These are phyloP conservation scores for Vigna nakashimae DNA, from an alignment of 306 rosid genomes.

Conservation along the genomic window DNA sequence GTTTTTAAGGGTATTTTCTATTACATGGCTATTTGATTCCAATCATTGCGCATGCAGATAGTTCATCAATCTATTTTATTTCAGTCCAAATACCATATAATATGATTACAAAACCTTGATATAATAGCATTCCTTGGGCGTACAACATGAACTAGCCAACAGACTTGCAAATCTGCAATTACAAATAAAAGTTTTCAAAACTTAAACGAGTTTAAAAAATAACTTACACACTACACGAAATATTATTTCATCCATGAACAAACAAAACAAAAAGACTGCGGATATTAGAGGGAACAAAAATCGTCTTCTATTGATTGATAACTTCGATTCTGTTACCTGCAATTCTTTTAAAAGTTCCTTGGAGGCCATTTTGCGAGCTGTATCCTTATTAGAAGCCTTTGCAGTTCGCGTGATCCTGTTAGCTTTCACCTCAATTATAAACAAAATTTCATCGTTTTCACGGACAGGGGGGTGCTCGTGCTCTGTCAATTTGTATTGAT, in stretches of 20 bases:
- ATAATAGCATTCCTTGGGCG: neutral
- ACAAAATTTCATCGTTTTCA: slow-evolving; percentile 18
- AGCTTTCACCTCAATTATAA: slow-evolving; percentile 59
- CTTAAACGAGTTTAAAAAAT: neutral
- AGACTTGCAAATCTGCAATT: neutral
- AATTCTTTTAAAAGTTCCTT: slow-evolving; percentile 54
- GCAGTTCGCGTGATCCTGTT: slow-evolving; percentile 42
- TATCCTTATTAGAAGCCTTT: slow-evolving; percentile 29
- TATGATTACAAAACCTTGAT: neutral
- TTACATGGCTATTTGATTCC: no score
- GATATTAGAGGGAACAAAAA: slow-evolving; percentile 15
- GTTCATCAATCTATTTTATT: no score
- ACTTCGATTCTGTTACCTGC: slow-evolving; percentile 40
- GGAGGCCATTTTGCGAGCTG: slow-evolving; percentile 54
- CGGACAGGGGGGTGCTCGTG: neutral
- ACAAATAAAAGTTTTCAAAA: neutral
- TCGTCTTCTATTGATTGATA: neutral
- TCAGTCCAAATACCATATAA: no score
- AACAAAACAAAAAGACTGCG: slow-evolving; percentile 22
- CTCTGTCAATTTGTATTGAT: slow-evolving; percentile 29
- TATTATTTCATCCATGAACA: neutral
- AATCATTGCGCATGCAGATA: no score
- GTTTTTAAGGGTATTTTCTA: no score
- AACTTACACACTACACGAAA: neutral
- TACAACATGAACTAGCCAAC: neutral